Percentiles rank a stretch among this genome's conserved stretches.
Evolutionary conservation across 2,329 filamentous ascomycete genomes (phyloP).

Genomic region (Fusarium nanum): DNA sequence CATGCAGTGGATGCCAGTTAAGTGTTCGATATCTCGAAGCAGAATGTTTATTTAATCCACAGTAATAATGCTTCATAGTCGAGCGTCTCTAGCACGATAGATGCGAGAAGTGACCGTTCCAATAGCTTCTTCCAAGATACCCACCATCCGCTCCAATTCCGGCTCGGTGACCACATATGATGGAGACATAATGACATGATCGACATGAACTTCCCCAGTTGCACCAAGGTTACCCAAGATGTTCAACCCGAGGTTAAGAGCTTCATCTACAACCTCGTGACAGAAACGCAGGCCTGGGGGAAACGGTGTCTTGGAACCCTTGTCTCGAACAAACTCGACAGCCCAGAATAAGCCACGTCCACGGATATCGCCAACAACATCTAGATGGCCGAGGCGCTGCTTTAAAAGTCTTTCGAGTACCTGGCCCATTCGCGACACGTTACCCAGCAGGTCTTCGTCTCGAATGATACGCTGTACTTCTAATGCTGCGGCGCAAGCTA

Average conservation of each 20-base stretch:
- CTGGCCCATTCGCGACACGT: neutral
- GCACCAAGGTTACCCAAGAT: slow-evolving; percentile 2
- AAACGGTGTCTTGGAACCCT: neutral
- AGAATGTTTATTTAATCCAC: too few species aligned
- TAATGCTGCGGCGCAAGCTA: slow-evolving; percentile 7
- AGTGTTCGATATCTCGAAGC: too few species aligned
- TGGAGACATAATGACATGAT: slow-evolving; percentile 8
- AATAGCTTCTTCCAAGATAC: neutral
- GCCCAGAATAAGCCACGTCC: slow-evolving; percentile 14
- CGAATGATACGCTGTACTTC: slow-evolving; percentile 5
- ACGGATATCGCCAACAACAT: slow-evolving; percentile 4
- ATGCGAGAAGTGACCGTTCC: too few species aligned
- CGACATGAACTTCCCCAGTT: slow-evolving; percentile 3
- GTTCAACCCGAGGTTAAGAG: neutral
- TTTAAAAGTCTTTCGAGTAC: neutral
- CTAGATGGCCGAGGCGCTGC: neutral
- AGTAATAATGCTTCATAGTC: too few species aligned
- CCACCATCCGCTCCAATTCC: neutral
- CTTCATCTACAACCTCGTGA: neutral
- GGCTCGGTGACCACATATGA: slow-evolving; percentile 2
- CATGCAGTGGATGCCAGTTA: too few species aligned
- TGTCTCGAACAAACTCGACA: slow-evolving; percentile 7
- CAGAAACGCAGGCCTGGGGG: neutral
- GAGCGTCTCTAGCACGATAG: too few species aligned
- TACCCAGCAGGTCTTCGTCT: neutral